Evolutionary conservation across 2,329 filamentous ascomycete species (phyloP), one percentile per base, ranked within the genome.

Genomic region (Ophiostoma sp.): DNA sequence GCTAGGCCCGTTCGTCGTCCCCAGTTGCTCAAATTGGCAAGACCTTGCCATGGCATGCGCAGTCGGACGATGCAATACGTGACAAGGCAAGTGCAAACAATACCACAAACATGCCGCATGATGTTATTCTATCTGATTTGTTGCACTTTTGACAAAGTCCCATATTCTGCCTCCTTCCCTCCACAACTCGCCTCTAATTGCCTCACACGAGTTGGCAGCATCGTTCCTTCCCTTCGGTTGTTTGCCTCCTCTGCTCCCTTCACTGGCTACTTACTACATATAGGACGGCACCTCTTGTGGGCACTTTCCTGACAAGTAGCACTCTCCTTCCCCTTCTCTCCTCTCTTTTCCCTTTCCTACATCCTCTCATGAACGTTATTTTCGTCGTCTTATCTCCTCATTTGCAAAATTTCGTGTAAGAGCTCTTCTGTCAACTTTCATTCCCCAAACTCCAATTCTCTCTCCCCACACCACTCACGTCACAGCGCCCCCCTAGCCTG

Each of bases 141-240:
- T 31, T 50, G 42, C 64, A 48, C 39, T 4, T 55, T 52, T 28
- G 36, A 36, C 19, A 25, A 59, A 70, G 42, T 57, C 15, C 57
- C 33, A 7, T 50, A 31, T 19, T 59, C 50, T 50, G n/a, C 45
- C 69, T 55, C 42, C 33, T 72, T 52, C 42, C 31, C 45, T n/a
- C 61, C n/a, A 17, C 15, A 55, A n/a, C 57, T 64, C 69, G 33
- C 33, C 66, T 69, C 59, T 69, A 74, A 74, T 71, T 74, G 69
- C 69, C 72, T 71, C 72, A 74, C 48, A 39, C 39, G 72, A 28
- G 42, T 31, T 33, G 36, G 19, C 64, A 39, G 28, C 71, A 59
- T 69, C 55, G 68, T 25, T 61, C 57, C 72, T 64, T 66, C 45
- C 42, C 39, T 42, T 42, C 19, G 55, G 55, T 57, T 57, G 55